Base-by-base conservation (phyloP, 169 alveolate species). In the Plasmodium gaboni region DNA sequence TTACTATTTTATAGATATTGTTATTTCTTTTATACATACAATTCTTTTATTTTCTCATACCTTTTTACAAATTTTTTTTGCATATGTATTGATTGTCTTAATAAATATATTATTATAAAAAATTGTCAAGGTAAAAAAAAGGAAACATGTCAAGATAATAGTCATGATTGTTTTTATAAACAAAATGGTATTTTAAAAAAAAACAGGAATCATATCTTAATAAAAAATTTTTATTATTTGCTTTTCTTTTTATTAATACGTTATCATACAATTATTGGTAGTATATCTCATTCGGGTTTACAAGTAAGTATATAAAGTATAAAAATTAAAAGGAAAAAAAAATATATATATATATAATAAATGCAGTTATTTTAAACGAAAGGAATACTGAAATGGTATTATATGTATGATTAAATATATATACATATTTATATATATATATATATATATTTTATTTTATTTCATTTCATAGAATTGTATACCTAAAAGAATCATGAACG, bases 1-100 rank as follows among this genome's bases (percentile, higher is more conserved):
- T n/a, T 83, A 46, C 53, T 83, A 46, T 83, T 83, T 68, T 63
- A 83, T 42, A 68, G 91, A 73, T 69, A 69, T 19, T 83, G 91
- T n/a, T 83, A 68, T 83, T 83, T 83, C 46, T 83, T 83, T 83
- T 83, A 83, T 51, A 57, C 19, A 42, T 42, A 48, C 15, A 67
- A 83, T 38, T 85, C 91, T 0, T 51, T 83, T 1, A 71, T 83
- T 15, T 83, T 83, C 48, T 55, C 67, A 0, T 83, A 32, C 24
- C 51, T 83, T 4, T 48, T 68, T 17, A 67, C 44, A 13, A 28
- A 71, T 57, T 26, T 83, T n/a, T 83, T 38, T 46, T 83, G 91
- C 32, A 63, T 83, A 10, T 83, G 91, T 50, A 12, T 32, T 10
- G 22, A 61, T 8, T 83, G 91, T 19, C 17, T 83, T 13, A 38